A percentile compares a stretch with the other conserved stretches of the same genome.
phyloP scores from a whole-genome alignment of 345 rosid species.

The Pistacia atlantica region DNA sequence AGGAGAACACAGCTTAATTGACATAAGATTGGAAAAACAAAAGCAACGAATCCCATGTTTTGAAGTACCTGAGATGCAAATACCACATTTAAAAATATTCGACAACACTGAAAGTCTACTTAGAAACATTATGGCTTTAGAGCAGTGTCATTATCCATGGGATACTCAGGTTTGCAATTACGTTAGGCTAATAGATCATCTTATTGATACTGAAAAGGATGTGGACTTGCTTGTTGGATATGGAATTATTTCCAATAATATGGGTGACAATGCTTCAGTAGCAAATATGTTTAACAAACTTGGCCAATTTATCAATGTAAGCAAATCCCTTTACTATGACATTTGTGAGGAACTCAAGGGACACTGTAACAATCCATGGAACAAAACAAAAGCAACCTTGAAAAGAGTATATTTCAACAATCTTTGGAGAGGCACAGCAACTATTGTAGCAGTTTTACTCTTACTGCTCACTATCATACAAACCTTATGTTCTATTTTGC shows the following conservation, averaged over 20 bases:
- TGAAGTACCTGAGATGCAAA: neutral
- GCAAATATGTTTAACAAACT: constrained; percentile 17
- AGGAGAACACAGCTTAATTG: neutral
- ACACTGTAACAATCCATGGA: neutral
- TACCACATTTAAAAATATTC: neutral
- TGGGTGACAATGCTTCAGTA: constrained; percentile 3
- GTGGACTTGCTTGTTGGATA: constrained; percentile 21
- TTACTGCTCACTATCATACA: constrained; percentile 11
- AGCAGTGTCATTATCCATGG: constrained; percentile 12
- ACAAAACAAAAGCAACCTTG: constrained; percentile 9
- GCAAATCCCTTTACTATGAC: neutral
- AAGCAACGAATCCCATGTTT: neutral
- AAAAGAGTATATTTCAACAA: constrained; percentile 18
- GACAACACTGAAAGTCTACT: constrained; percentile 13
- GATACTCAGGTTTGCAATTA: constrained; percentile 12
- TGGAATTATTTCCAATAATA: neutral
- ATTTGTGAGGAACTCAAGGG: neutral
- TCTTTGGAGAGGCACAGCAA: constrained; percentile 19
- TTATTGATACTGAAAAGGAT: constrained; percentile 15
- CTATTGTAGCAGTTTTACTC: constrained; percentile 1
- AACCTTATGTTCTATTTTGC: neutral
- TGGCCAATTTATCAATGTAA: neutral
- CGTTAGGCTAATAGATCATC: neutral
- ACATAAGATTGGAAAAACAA: neutral
- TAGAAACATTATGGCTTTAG: constrained; percentile 20